phyloP scores from a whole-genome alignment of 768 basidiomycete genomes.

The Agaricus bisporus region DNA sequence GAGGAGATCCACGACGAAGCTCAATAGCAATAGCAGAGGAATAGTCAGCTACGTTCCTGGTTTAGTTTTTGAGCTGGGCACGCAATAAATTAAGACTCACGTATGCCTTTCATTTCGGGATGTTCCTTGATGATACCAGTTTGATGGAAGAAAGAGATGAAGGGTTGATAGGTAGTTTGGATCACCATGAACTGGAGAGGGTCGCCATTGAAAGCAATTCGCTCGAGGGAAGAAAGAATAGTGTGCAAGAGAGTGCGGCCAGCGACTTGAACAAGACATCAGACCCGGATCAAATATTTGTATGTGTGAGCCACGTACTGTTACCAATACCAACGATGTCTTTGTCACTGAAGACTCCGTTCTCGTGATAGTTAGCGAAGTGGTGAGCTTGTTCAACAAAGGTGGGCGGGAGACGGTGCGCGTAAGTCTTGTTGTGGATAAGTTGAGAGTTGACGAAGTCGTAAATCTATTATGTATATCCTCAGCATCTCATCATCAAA shows the following conservation, averaged over 20 bases:
- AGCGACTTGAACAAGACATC: conserved; percentile 49
- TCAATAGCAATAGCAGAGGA: conserved; percentile 73
- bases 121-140: conserved; percentile 53
- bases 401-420: conserved; percentile 74
- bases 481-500: conserved; percentile 11
- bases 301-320: conserved; percentile 40
- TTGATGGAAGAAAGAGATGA: conserved; percentile 83
- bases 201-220: conserved; percentile 74
- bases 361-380: conserved; percentile 77
- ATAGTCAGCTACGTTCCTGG: conserved; percentile 50
- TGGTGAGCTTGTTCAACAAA: conserved; percentile 68
- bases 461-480: conserved; percentile 42
- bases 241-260: conserved; percentile 74
- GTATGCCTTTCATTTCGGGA: conserved; percentile 57
- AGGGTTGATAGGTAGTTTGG: conserved; percentile 84
- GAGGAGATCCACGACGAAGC: conserved; percentile 68
- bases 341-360: conserved; percentile 61
- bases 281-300: neutral
- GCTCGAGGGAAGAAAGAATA: conserved; percentile 64
- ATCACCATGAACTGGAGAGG: conserved; percentile 75
- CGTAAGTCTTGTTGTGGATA: conserved; percentile 78
- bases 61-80: neutral
- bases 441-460: conserved; percentile 75
- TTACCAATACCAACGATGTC: conserved; percentile 68
- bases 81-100: conserved; percentile 35